phyloP scores from a whole-genome alignment of 306 rosid genomes.

The Vigna angularis region DNA sequence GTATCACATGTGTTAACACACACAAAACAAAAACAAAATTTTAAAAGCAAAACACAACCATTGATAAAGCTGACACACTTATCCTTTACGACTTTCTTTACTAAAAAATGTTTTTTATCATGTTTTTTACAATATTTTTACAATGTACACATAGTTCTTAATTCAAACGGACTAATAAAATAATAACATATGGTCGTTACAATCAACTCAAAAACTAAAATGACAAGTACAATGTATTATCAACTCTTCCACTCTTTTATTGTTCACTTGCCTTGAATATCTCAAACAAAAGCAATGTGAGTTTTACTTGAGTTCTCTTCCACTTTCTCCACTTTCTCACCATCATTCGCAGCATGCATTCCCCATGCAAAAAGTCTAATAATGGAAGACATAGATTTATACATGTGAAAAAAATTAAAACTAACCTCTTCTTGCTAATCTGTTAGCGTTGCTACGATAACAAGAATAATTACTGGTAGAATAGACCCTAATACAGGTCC shows the following conservation, averaged over 20 bases:
- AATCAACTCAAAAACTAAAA: neutral
- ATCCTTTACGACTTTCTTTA: neutral
- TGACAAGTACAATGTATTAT: neutral
- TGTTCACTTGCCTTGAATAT: neutral
- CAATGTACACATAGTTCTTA: too few species aligned
- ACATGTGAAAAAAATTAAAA: neutral
- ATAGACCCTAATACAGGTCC: constrained; percentile 54
- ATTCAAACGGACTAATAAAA: too few species aligned
- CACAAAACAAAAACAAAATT: neutral
- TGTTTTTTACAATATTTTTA: too few species aligned
- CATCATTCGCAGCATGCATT: constrained; percentile 44
- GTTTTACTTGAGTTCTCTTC: constrained; percentile 11
- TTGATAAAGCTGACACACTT: too few species aligned
- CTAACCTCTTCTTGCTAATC: constrained; percentile 58
- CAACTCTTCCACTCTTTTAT: neutral
- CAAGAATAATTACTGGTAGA: constrained; percentile 40
- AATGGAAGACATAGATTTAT: too few species aligned
- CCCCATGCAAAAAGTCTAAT: neutral
- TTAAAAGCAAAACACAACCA: too few species aligned
- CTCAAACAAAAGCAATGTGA: constrained; percentile 12
- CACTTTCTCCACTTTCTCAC: constrained; percentile 34
- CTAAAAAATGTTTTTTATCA: too few species aligned
- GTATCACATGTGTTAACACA: neutral
- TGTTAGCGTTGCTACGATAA: constrained; percentile 46
- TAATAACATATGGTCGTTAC: neutral